These are phyloP conservation scores for Licmophora abbreviata DNA, from an alignment of 108 stramenopile genomes.

Conservation along the genomic window DNA sequence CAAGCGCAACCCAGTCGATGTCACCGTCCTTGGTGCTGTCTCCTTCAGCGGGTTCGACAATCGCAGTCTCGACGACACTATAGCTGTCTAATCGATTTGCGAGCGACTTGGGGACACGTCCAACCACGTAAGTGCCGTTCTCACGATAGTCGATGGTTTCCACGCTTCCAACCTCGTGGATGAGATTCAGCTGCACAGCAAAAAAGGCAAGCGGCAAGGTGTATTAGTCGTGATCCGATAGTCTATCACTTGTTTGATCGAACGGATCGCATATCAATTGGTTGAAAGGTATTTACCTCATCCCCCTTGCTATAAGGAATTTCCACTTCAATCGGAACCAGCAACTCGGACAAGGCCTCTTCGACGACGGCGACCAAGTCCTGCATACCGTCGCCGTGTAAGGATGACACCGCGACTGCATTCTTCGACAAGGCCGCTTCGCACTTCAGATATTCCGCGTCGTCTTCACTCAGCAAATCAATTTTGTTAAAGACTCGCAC, in stretches of 20 bases:
- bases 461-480: conserved; percentile 52
- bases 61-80: conserved; percentile 7
- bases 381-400: conserved; percentile 61
- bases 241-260: no score
- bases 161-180: conserved; percentile 78
- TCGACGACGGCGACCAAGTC: conserved; percentile 78
- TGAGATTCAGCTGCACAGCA: conserved; percentile 63
- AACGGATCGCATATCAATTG: no score
- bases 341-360: conserved; percentile 46
- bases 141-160: conserved; percentile 73
- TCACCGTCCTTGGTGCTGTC: conserved; percentile 21
- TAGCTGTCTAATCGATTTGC: conserved; percentile 67
- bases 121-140: conserved; percentile 63
- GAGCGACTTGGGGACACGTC: conserved; percentile 53
- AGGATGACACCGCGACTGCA: conserved; percentile 65
- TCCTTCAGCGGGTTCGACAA: conserved; percentile 6
- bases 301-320: conserved; percentile 74
- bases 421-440: conserved; percentile 51
- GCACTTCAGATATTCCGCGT: conserved; percentile 53
- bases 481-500: conserved; percentile 79
- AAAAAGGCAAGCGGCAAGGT: no score
- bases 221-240: no score
- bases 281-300: no score
- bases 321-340: conserved; percentile 64
- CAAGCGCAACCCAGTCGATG: conserved; percentile 68